Evolutionary conservation across 1,284 basidiomycete species (phyloP), one percentile per base, ranked within the genome.

Genomic region (Moesziomyces sp.): DNA sequence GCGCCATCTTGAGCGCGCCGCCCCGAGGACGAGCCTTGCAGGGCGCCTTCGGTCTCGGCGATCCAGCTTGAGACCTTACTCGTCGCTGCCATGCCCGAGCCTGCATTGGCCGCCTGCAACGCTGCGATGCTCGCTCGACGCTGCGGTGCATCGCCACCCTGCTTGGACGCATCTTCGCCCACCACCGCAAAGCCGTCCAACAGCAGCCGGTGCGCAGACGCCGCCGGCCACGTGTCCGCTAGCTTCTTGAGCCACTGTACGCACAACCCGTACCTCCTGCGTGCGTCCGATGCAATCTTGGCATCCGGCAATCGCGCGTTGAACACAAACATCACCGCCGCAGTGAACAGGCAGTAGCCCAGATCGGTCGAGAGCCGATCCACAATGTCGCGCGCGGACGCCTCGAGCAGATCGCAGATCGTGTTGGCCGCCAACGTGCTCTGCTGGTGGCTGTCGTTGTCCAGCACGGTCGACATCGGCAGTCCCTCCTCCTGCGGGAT

Each of bases 321-420:
- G 55, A 81, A 81, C 19, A 79, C 68, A 46, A 76, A 78, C 74
- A 80, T 76, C 8, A 81, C 74, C 24, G 74, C 74, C 6, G 77
- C 78, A 13, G 79, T 79, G 43, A 81, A 81, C n/a, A 81, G 59
- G 44, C 77, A 79, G 50, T 79, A 81, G 11, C 74, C 79, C 23
- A 80, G 40, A 54, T 81, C 77, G 13, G 69, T 76, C n/a, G 68
- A 67, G 0, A 81, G 62, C 3, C 78, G 58, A 38, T 81, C 79
- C 23, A 78, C 75, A 55, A 74, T 68, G 53, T 70, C 69, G n/a
- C 58, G 57, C 33, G 70, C 61, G 16, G 62, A 68, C 21, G 58
- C 56, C 40, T 76, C 72, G 3, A 80, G 58, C n/a, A 78, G 38
- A 26, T 80, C 76, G 61, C 74, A 80, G 53, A 80, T 74, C 8